Evolutionary conservation across 768 basidiomycete genomes (phyloP), one percentile per base, ranked within the genome.

Genomic region (Suillus subaureus): DNA sequence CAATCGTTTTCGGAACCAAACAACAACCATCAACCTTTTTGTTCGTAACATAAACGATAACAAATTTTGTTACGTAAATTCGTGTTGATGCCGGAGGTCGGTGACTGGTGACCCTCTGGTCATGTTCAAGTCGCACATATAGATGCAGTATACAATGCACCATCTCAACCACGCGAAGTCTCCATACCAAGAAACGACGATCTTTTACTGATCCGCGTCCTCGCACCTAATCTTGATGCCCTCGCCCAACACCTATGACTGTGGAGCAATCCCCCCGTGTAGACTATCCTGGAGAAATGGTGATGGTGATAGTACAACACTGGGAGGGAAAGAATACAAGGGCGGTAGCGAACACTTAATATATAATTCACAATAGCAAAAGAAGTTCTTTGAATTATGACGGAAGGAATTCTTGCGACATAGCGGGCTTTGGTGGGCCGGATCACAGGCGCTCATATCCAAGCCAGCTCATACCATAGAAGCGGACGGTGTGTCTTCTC

Each of bases 1-100:
- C 26, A 55, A 60, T 13, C 58, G 31, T 40, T 60, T 42, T 21
- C 23, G 39, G 65, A 66, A 13, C 74, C 77, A 77, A 77, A 77
- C 74, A 77, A 61, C 49, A 21, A 51, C 52, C 62, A 45, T 47
- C 21, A 28, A 13, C 49, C 54, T 55, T 31, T n/a, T 57, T 33
- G 33, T 55, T 55, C 51, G 15, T 12, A 55, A 33, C 52, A 54
- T 21, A 33, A 11, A 55, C 31, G 21, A 55, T 33, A n/a, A n/a
- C 11, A 55, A 55, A 33, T 35, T n/a, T 26, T 4, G 15, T 26
- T 51, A 51, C 51, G 51, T 51, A 51, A 49, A 49, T 49, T 49
- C 23, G 3, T 47, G 1, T 18, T 15, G 9, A 45, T 43, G 40
- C 39, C 15, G 42, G 18, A 42, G 18, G 15, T 42, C 15, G 40